Evolutionary conservation across 2,329 filamentous ascomycete genomes (phyloP).

Genomic region (Aspergillus pseudonomiae): DNA sequence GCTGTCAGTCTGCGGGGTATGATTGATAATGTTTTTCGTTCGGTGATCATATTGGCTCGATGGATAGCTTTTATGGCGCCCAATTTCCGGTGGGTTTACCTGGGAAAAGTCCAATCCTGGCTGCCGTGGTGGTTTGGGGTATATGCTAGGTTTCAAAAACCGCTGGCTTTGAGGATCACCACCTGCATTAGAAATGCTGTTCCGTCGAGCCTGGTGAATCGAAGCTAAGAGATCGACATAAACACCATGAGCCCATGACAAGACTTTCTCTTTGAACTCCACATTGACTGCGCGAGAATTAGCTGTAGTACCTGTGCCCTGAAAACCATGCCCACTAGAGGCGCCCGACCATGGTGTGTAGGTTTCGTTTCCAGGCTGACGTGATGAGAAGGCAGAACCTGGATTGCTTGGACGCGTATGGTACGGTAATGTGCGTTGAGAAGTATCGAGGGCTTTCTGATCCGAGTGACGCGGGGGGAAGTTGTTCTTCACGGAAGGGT

Average conservation of each 20-base stretch:
- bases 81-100: conserved; percentile 26
- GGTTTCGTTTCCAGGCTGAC: conserved; percentile 26
- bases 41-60: conserved; percentile 39
- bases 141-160: conserved; percentile 59
- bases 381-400: conserved; percentile 24
- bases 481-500: conserved; percentile 36
- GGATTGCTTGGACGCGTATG: conserved; percentile 29
- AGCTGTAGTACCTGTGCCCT: conserved; percentile 23
- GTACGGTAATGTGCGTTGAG: conserved; percentile 32
- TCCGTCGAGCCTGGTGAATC: conserved; percentile 58
- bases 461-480: conserved; percentile 43
- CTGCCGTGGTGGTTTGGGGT: conserved; percentile 63
- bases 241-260: conserved; percentile 70
- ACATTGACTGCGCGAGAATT: conserved; percentile 38
- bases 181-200: conserved; percentile 51
- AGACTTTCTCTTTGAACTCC: conserved; percentile 68
- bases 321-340: conserved; percentile 26
- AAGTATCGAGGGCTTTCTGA: conserved; percentile 33
- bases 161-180: conserved; percentile 47
- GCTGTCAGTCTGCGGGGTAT: conserved; percentile 19
- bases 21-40: conserved; percentile 22
- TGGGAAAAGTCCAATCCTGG: conserved; percentile 55
- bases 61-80: conserved; percentile 40
- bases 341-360: conserved; percentile 30
- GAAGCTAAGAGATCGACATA: conserved; percentile 72